Conservation (phyloP, 352 stramenopile genomes). For the Phytophthora pseudosyringae region DNA sequence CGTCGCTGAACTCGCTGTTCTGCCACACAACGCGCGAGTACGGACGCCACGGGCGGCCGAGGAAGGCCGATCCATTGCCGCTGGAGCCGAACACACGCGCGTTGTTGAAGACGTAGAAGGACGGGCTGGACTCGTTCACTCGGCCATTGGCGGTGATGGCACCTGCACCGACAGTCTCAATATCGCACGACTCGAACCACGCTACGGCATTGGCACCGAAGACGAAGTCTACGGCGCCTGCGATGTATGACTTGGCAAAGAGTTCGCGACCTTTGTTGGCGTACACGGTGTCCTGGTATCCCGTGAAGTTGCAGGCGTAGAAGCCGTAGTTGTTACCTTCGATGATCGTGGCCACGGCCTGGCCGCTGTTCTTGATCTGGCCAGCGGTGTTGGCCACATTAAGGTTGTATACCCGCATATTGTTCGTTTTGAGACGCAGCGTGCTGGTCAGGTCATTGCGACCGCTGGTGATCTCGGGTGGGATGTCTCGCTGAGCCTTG, state of each 20-base stretch:
- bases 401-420: slow-evolving; percentile 19
- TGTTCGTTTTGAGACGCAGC: slow-evolving; percentile 17
- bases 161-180: no score
- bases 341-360: slow-evolving; percentile 15
- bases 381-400: slow-evolving; percentile 18
- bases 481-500: slow-evolving; percentile 13
- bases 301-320: slow-evolving; percentile 22
- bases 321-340: slow-evolving; percentile 20
- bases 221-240: slow-evolving; percentile 19
- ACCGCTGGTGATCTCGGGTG: slow-evolving; percentile 5
- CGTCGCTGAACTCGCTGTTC: no score
- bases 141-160: no score
- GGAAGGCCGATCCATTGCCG: no score
- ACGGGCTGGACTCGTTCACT: no score
- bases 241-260: slow-evolving; percentile 15
- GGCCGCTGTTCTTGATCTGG: slow-evolving; percentile 3
- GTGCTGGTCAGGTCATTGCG: slow-evolving; percentile 20
- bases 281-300: slow-evolving; percentile 25
- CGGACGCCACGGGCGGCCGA: no score
- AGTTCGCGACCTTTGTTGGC: slow-evolving; percentile 15
- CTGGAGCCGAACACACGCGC: no score
- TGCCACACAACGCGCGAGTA: no score
- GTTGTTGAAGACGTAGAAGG: no score
- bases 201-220: slow-evolving; percentile 13
- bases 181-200: no score